Conservation (phyloP, 148 eudicot genomes). For the Fallopia convolvulus region DNA sequence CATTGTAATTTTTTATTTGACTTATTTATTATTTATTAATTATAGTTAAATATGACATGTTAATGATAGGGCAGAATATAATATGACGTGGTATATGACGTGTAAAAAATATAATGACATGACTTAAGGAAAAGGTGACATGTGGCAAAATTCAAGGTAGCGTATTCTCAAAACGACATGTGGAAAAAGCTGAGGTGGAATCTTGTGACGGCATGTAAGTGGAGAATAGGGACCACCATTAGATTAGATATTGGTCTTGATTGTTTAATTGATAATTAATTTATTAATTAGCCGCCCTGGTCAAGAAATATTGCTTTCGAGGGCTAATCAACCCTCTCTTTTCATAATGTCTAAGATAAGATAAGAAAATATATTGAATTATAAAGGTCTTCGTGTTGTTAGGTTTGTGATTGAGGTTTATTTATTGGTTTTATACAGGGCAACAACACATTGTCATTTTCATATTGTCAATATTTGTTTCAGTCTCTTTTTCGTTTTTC, state of each 20-base stretch:
- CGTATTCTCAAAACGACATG: too few species aligned
- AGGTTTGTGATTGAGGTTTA: background rate
- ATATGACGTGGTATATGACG: too few species aligned
- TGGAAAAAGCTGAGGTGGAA: too few species aligned
- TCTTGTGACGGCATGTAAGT: conserved; percentile 7
- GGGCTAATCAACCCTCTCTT: conserved; percentile 1
- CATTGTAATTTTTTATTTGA: too few species aligned
- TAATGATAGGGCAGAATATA: too few species aligned
- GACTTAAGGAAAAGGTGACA: too few species aligned
- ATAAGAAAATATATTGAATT: background rate
- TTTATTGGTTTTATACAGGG: background rate
- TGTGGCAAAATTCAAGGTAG: too few species aligned
- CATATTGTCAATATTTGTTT: background rate
- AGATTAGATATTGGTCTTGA: background rate
- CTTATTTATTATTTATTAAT: too few species aligned
- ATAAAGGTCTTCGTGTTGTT: background rate
- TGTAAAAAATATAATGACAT: too few species aligned
- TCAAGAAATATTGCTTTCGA: background rate
- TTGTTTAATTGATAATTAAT: background rate
- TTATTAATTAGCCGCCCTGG: conserved; percentile 1
- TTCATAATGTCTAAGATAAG: conserved; percentile 6
- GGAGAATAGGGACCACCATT: conserved; percentile 12
- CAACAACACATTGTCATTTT: background rate
- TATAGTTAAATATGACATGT: too few species aligned
- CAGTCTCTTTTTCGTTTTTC: background rate